These are phyloP conservation scores for Gossypium stocksii DNA, from an alignment of 345 rosid species.

Conservation along the genomic window DNA sequence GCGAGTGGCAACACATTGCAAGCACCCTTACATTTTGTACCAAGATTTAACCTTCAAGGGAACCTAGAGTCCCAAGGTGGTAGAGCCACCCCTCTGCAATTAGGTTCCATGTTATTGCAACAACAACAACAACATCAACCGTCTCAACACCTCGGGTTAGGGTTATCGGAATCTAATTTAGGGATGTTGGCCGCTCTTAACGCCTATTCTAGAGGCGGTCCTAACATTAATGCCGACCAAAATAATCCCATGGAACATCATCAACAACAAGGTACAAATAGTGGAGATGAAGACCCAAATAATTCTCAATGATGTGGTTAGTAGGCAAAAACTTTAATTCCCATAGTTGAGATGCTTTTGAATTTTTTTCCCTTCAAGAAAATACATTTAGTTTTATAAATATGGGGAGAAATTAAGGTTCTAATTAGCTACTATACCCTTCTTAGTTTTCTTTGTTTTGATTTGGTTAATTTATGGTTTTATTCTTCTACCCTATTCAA, in stretches of 20 bases:
- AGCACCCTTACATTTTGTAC: constrained; percentile 55
- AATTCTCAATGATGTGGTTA: constrained; percentile 41
- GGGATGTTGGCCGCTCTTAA: constrained; percentile 73
- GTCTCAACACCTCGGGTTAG: constrained; percentile 51
- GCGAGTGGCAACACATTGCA: constrained; percentile 25
- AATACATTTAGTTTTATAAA: background rate
- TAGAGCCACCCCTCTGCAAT: constrained; percentile 51
- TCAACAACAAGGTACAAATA: constrained; percentile 46
- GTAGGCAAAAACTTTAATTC: constrained; percentile 22
- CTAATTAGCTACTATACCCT: constrained; percentile 6
- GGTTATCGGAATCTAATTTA: constrained; percentile 57
- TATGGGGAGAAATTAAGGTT: constrained; percentile 1
- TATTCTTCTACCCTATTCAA: too few species aligned
- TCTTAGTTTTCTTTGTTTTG: constrained; percentile 18
- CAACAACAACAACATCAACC: constrained; percentile 53
- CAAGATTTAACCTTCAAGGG: constrained; percentile 52
- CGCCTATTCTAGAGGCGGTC: constrained; percentile 50
- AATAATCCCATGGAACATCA: constrained; percentile 39
- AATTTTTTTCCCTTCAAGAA: background rate
- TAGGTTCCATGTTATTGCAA: constrained; percentile 58
- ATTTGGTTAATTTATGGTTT: constrained; percentile 21
- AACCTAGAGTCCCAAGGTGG: constrained; percentile 48
- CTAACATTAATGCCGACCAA: constrained; percentile 40
- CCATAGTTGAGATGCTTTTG: background rate
- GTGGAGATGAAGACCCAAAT: constrained; percentile 59